Base-by-base conservation (phyloP, 192 early-diverging fungal genomes). In the Chytriomyces sp. region DNA sequence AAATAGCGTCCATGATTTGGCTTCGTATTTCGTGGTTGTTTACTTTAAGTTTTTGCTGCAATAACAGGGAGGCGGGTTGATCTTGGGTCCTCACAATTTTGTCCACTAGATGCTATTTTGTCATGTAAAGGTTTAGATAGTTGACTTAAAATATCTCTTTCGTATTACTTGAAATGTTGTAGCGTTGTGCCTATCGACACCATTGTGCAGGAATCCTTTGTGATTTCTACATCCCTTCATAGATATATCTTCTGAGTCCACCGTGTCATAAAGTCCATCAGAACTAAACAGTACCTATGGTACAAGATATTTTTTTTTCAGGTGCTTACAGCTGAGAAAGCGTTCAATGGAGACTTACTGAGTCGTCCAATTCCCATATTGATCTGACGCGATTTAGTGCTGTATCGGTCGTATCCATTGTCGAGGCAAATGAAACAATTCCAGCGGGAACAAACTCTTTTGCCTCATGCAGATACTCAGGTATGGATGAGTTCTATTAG, bases 21-120 rank as follows among this genome's bases (percentile, higher is more conserved):
- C 72, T 65, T 41, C 88, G 84, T 63, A 83, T 78, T 6, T 84
- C 83, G 26, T n/a, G 34, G 7, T 64, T 33, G 1, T 76, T 79
- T 2, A 82, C 79, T 72, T 89, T 89, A 39, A 92, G 80, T 53
- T 87, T 85, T 75, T 90, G 89, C 60, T 92, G 90, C 2, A 92
- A 74, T 53, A 82, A 81, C 7, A 92, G 76, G 0, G 90, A 92
- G n/a, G 88, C 88, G 26, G 89, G 87, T 64, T 92, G 90, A 60
- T 92, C 90, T 32, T 89, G 89, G 3, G 86, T 83, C 56, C 88
- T 79, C 12, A 88, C 70, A 39, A 92, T 89, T 22, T 86, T 83
- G 70, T 89, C 85, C 4, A 92, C 89, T 31, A 89, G 75, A 36
- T 70, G 75, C 87, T 91, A 38, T 60, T 2, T 2, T 39, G 6